Conservation (phyloP, 2,329 filamentous ascomycete genomes). For the Venturia aucupariae region DNA sequence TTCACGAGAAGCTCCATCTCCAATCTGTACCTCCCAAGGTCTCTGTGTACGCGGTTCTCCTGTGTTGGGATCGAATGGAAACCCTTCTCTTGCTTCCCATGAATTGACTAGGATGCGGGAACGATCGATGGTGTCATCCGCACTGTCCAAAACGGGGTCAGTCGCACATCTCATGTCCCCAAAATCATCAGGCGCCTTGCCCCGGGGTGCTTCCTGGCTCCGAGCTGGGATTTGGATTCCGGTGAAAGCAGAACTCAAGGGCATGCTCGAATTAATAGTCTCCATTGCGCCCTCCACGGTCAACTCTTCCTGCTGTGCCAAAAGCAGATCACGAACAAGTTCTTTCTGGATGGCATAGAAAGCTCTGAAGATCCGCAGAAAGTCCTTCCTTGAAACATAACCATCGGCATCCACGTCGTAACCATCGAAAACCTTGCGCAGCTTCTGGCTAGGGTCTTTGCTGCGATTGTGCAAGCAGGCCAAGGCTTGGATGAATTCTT, state of each 20-base stretch:
- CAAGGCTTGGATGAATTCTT: conserved; percentile 60
- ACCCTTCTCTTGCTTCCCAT: conserved; percentile 10
- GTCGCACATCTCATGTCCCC: conserved; percentile 8
- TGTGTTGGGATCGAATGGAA: conserved; percentile 7
- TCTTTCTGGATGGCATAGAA: conserved; percentile 89
- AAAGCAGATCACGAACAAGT: conserved; percentile 69
- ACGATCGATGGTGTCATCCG: neutral
- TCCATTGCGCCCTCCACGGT: conserved; percentile 45
- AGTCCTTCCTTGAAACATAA: conserved; percentile 15
- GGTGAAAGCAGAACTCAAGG: conserved; percentile 36
- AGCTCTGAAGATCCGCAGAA: conserved; percentile 66
- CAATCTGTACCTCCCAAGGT: neutral
- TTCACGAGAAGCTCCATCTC: neutral
- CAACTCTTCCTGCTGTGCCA: conserved; percentile 66
- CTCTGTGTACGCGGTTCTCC: conserved; percentile 2
- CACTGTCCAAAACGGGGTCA: neutral
- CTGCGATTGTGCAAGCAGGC: conserved; percentile 9
- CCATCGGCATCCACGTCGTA: conserved; percentile 16
- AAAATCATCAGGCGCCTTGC: conserved; percentile 10
- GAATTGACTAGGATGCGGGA: neutral
- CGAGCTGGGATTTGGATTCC: neutral
- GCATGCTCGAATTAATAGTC: conserved; percentile 35
- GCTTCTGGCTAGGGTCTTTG: neutral
- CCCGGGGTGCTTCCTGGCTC: conserved; percentile 6
- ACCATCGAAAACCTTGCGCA: conserved; percentile 13